Conservation (phyloP, 192 early-diverging fungal genomes). For the Coemansia sp. region DNA sequence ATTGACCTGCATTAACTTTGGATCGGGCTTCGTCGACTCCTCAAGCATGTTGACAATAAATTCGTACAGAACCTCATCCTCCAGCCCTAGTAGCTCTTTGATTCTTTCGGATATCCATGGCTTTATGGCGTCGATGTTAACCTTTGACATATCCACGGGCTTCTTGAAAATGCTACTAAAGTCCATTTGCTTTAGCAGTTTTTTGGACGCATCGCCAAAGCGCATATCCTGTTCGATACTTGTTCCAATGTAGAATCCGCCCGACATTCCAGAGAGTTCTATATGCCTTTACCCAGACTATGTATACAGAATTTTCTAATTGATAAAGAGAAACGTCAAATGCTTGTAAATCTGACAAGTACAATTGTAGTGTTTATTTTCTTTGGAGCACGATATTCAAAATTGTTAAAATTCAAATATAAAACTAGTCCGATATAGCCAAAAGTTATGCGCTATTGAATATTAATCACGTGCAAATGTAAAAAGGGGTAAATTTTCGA, state of each 20-base stretch:
- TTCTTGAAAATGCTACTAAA: constrained; percentile 36
- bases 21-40: constrained; percentile 72
- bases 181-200: constrained; percentile 20
- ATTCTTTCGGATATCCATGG: constrained; percentile 84
- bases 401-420: neutral
- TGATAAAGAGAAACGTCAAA: neutral
- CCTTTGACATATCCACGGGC: constrained; percentile 73
- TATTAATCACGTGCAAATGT: neutral
- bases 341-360: neutral
- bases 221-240: constrained; percentile 48
- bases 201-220: constrained; percentile 43
- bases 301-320: neutral
- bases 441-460: neutral
- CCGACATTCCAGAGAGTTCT: constrained; percentile 16
- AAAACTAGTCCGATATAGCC: neutral
- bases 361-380: neutral
- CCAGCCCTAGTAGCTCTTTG: constrained; percentile 76
- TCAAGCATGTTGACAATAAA: constrained; percentile 84
- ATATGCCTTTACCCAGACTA: no score
- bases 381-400: neutral
- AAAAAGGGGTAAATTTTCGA: neutral
- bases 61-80: constrained; percentile 92
- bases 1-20: constrained; percentile 90
- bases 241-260: constrained; percentile 44
- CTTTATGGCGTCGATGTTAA: constrained; percentile 82